A percentile compares a stretch with the other conserved stretches of the same genome.
Conservation (phyloP, 345 rosid species). For the Populus alba region DNA sequence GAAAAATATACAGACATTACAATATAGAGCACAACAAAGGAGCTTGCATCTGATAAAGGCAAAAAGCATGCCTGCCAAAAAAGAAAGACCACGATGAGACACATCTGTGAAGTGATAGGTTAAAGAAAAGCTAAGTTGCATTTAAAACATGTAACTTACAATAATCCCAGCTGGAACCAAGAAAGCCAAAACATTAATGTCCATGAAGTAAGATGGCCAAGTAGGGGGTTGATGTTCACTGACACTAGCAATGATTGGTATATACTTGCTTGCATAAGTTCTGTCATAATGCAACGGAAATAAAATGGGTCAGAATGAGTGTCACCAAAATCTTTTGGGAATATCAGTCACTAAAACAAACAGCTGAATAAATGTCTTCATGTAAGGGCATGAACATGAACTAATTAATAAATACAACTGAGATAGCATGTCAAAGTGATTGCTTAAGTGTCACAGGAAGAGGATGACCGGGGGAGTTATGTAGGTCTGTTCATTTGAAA, state of each 20-base stretch:
- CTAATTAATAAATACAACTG: too few relatives aligned
- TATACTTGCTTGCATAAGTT: slow-evolving; percentile 95
- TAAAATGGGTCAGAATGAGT: slow-evolving; percentile 6
- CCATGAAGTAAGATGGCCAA: slow-evolving; percentile 99
- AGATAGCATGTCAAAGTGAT: too few relatives aligned
- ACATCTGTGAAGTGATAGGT: background rate
- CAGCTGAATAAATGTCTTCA: background rate
- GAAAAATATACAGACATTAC: slow-evolving; percentile 96
- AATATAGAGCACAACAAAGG: slow-evolving; percentile 83
- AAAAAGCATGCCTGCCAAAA: slow-evolving; percentile 89
- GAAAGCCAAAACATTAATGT: slow-evolving; percentile 98
- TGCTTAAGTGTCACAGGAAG: background rate
- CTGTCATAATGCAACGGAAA: slow-evolving; percentile 42
- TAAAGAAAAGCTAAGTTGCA: background rate
- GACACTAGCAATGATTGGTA: slow-evolving; percentile 99
- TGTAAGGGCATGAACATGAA: too few relatives aligned
- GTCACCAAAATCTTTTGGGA: background rate
- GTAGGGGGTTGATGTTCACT: slow-evolving; percentile 99
- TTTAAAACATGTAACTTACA: slow-evolving; percentile 48
- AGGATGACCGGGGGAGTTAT: background rate
- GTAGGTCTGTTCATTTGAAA: background rate
- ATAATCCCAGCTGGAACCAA: slow-evolving; percentile 99
- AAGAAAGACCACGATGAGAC: slow-evolving; percentile 22
- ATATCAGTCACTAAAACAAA: background rate
- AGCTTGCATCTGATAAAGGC: slow-evolving; percentile 96